Conservation (phyloP, 768 basidiomycete genomes). For the Epithele typhae region DNA sequence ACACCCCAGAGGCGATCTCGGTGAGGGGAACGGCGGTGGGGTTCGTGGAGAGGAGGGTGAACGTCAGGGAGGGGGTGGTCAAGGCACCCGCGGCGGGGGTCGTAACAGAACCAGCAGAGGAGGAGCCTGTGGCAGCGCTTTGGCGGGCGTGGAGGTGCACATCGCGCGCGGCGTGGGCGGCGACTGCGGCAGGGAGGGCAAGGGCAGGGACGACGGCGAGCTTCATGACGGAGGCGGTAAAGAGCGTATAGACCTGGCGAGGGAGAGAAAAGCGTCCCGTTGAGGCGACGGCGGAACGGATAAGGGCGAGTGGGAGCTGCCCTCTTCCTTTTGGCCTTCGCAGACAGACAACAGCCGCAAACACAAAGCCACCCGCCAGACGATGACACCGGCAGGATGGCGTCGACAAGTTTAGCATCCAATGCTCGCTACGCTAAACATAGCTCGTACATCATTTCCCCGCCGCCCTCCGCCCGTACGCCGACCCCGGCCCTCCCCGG, state of each 20-base stretch:
- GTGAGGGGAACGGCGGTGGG: conserved; percentile 32
- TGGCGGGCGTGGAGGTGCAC: conserved; percentile 23
- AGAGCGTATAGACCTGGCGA: conserved; percentile 1
- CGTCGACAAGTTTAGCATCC: conserved; percentile 14
- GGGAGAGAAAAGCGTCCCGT: no score
- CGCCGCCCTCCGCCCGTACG: background rate
- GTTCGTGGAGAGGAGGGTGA: conserved; percentile 27
- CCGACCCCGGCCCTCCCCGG: background rate
- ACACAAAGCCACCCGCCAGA: conserved; percentile 6
- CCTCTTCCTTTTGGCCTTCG: no score
- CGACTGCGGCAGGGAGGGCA: conserved; percentile 37
- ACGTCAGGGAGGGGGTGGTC: conserved; percentile 20
- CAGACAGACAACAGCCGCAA: background rate
- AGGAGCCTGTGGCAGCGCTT: conserved; percentile 8
- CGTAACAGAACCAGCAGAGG: conserved; percentile 10
- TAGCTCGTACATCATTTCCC: conserved; percentile 5
- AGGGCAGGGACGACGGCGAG: conserved; percentile 25
- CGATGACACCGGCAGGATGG: conserved; percentile 1
- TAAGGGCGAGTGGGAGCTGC: background rate
- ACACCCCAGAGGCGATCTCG: conserved; percentile 22
- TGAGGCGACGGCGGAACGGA: conserved; percentile 8
- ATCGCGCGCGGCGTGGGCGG: conserved; percentile 29
- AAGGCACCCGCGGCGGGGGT: conserved; percentile 4
- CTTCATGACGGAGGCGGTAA: conserved; percentile 25
- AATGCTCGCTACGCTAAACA: conserved; percentile 5